Percentiles rank a stretch among this genome's conserved stretches.
Conservation (phyloP, 2,329 filamentous ascomycete genomes). For the Trichoderma sp. region DNA sequence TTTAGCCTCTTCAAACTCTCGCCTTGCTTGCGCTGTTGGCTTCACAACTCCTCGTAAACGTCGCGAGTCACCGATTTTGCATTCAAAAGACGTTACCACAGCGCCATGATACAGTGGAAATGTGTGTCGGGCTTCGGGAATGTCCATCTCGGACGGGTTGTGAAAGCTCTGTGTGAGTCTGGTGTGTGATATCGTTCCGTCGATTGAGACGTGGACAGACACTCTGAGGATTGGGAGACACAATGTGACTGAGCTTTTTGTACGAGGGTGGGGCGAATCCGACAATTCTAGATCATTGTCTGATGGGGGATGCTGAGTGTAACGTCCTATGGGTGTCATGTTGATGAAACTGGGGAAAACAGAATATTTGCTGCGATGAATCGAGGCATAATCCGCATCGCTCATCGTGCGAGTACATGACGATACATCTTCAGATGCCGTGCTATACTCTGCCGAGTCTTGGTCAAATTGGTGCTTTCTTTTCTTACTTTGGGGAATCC, state of each 20-base stretch:
- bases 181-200: background rate
- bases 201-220: background rate
- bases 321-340: background rate
- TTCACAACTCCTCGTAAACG: background rate
- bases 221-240: background rate
- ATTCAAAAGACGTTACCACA: background rate
- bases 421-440: too few species aligned
- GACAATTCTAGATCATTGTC: background rate
- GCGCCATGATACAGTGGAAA: background rate
- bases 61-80: background rate
- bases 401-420: too few species aligned
- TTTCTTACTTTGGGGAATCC: background rate
- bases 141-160: background rate
- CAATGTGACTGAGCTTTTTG: background rate
- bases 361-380: background rate
- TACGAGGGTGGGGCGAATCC: background rate
- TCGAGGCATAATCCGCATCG: too few species aligned
- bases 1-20: background rate
- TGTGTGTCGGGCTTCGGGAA: background rate
- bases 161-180: background rate
- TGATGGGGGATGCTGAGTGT: rapidly evolving
- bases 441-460: too few species aligned
- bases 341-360: background rate
- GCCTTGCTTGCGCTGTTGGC: background rate
- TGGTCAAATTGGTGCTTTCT: background rate